These are phyloP conservation scores for Pulveroboletus ravenelii DNA, from an alignment of 768 basidiomycete genomes.

Conservation along the genomic window DNA sequence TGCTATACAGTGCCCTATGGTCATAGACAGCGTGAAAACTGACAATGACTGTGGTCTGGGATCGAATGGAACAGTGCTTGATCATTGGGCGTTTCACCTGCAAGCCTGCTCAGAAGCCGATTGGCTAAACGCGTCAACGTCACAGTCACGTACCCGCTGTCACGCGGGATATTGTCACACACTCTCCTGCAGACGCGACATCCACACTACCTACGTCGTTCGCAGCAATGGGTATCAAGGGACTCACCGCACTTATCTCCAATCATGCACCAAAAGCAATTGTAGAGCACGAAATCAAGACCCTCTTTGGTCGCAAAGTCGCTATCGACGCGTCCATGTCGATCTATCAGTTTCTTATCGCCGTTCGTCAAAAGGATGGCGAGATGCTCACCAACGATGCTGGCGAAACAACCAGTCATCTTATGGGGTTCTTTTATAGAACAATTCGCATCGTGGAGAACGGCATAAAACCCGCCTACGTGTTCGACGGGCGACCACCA, in stretches of 20 bases:
- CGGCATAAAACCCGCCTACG: conserved; percentile 96
- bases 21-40: too few relatives aligned
- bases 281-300: conserved; percentile 91
- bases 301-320: conserved; percentile 95
- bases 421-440: conserved; percentile 98
- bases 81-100: too few relatives aligned
- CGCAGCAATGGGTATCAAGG: conserved; percentile 84
- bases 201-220: background rate
- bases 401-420: conserved; percentile 95
- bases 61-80: too few relatives aligned
- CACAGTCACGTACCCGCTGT: conserved; percentile 12
- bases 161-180: conserved; percentile 17
- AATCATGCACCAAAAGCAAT: conserved; percentile 89
- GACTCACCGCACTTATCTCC: conserved; percentile 82
- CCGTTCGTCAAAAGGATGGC: conserved; percentile 93
- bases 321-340: conserved; percentile 98
- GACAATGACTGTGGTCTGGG: too few relatives aligned
- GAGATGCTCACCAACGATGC: conserved; percentile 96
- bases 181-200: background rate
- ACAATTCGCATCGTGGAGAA: conserved; percentile 98
- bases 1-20: too few relatives aligned
- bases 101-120: too few relatives aligned
- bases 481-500: conserved; percentile 98
- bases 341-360: conserved; percentile 97
- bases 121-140: conserved; percentile 8